phyloP scores from a whole-genome alignment of 2,329 filamentous ascomycete species.

The Chrysosporium keratinophilum region DNA sequence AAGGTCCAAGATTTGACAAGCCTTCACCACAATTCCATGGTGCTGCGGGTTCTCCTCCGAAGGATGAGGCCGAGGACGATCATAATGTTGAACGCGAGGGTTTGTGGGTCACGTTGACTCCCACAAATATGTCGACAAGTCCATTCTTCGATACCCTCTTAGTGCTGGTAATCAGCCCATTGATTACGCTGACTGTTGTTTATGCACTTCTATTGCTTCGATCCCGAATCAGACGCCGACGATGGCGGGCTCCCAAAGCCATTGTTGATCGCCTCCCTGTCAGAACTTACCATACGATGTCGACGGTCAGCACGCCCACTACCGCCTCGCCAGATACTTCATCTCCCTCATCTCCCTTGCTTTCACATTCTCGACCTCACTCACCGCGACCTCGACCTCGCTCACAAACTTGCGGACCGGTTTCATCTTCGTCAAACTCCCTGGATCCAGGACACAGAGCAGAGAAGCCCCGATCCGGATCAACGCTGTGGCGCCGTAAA shows the following conservation, averaged over 20 bases:
- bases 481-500: constrained; percentile 41
- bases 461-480: constrained; percentile 38
- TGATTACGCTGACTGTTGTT: constrained; percentile 85
- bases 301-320: constrained; percentile 50
- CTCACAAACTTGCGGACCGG: constrained; percentile 30
- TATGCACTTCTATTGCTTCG: constrained; percentile 80
- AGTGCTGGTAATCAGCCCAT: constrained; percentile 89
- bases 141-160: constrained; percentile 93
- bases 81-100: constrained; percentile 54
- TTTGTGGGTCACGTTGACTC: constrained; percentile 92
- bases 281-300: constrained; percentile 83
- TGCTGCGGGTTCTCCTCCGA: constrained; percentile 14
- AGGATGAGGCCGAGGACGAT: constrained; percentile 19
- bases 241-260: constrained; percentile 96
- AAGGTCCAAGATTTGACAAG: not conserved
- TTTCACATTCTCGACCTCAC: constrained; percentile 37
- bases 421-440: constrained; percentile 20
- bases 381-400: constrained; percentile 27
- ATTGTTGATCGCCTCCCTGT: constrained; percentile 92
- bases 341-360: constrained; percentile 68
- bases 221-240: constrained; percentile 73
- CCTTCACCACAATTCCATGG: constrained; percentile 15
- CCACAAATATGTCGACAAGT: constrained; percentile 73
- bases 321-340: constrained; percentile 54
- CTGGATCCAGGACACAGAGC: constrained; percentile 19